phyloP scores from a whole-genome alignment of 2,329 filamentous ascomycete species.

The Ophiostoma quercus region DNA sequence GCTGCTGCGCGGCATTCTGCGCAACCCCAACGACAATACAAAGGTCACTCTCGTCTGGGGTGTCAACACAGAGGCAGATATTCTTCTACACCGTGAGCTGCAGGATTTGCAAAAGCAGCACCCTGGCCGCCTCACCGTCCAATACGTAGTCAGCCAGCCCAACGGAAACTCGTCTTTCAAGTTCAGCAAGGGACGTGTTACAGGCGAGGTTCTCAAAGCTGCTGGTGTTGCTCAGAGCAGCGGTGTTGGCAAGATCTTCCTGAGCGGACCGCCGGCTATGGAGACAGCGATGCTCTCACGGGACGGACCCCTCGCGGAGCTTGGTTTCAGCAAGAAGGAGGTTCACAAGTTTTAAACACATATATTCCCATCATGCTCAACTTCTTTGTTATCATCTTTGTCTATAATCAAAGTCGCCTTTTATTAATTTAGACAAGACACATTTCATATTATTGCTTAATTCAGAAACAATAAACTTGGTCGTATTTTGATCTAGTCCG shows the following conservation, averaged over 20 bases:
- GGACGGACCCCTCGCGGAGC: not conserved
- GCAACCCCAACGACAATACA: conserved; percentile 42
- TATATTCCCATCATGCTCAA: not conserved
- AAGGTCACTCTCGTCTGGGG: not conserved
- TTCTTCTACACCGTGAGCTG: not conserved
- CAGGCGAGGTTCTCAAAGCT: not conserved
- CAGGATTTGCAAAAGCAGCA: not conserved
- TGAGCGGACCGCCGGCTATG: not conserved
- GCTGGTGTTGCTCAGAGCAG: not conserved
- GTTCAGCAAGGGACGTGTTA: not conserved
- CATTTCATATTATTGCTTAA: not conserved
- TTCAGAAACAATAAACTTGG: not conserved
- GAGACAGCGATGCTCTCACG: not conserved
- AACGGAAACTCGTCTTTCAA: not conserved
- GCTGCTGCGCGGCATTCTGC: conserved; percentile 56
- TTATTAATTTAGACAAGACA: not conserved
- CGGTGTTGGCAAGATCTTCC: not conserved
- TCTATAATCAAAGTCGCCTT: not conserved
- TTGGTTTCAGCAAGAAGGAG: conserved; percentile 3
- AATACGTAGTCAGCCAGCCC: not conserved
- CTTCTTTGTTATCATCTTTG: not conserved
- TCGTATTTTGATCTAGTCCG: not conserved
- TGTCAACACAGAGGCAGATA: not conserved
- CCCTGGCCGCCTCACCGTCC: not conserved
- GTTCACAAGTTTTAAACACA: not conserved